A percentile compares a stretch with the other conserved stretches of the same genome.
These are phyloP conservation scores for Backusella circina DNA, from an alignment of 192 early-diverging fungal genomes.

Conservation along the genomic window DNA sequence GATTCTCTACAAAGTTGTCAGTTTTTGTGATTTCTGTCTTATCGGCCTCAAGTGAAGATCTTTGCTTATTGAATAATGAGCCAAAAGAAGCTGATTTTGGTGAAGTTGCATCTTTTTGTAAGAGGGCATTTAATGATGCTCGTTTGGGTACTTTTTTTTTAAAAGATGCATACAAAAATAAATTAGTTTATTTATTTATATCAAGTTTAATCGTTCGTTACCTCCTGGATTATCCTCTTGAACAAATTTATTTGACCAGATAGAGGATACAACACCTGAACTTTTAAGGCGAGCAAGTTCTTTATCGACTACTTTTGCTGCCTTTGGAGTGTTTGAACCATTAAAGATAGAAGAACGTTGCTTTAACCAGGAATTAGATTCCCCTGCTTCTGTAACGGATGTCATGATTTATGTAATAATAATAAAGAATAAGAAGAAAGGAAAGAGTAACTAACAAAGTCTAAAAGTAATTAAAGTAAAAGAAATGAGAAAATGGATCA, in stretches of 20 bases:
- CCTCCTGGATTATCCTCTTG: constrained; percentile 15
- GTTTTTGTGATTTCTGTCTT: background rate
- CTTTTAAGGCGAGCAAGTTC: constrained; percentile 7
- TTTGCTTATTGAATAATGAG: background rate
- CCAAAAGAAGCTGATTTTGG: background rate
- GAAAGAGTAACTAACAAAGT: background rate
- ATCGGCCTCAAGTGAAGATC: background rate
- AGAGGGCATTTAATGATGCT: background rate
- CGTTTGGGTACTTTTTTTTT: background rate
- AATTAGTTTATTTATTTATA: background rate
- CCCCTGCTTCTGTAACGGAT: constrained; percentile 1
- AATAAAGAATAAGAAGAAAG: background rate
- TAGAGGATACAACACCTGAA: constrained; percentile 6
- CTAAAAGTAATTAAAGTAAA: background rate
- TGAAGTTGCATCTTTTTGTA: background rate
- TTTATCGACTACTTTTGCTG: constrained; percentile 4
- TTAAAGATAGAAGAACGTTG: background rate
- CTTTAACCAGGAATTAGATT: constrained; percentile 3
- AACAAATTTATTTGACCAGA: constrained; percentile 15
- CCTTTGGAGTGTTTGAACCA: background rate
- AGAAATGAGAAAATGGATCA: background rate
- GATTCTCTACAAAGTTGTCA: background rate
- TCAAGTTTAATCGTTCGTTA: background rate
- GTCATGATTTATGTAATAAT: background rate
- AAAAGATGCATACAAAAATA: background rate